Conservation (phyloP, 371 early-diverging fungal genomes). For the Umbelopsis sp. region DNA sequence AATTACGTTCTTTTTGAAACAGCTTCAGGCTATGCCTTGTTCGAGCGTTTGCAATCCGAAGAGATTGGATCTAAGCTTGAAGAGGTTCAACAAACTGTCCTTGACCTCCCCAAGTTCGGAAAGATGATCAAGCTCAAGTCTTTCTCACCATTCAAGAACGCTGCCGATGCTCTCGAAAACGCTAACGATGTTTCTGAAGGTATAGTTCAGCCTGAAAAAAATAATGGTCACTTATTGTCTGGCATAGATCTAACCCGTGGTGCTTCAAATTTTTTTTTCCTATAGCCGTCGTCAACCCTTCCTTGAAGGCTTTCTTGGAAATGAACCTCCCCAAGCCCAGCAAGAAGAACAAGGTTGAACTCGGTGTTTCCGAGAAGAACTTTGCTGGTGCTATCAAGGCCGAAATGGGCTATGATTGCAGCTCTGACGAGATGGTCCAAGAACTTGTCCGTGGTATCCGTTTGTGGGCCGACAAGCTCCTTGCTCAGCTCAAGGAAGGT, state of each 20-base stretch:
- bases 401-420: slow-evolving; percentile 78
- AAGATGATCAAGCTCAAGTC: slow-evolving; percentile 91
- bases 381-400: slow-evolving; percentile 90
- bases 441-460: slow-evolving; percentile 95
- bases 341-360: slow-evolving; percentile 70
- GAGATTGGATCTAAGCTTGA: slow-evolving; percentile 94
- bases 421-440: slow-evolving; percentile 77
- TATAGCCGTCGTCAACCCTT: slow-evolving; percentile 77
- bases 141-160: slow-evolving; percentile 95
- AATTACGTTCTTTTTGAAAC: slow-evolving; percentile 89
- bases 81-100: slow-evolving; percentile 81
- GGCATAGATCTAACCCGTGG: background rate
- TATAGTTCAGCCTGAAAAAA: slow-evolving; percentile 29
- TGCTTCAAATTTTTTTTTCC: background rate
- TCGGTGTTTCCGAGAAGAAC: slow-evolving; percentile 95
- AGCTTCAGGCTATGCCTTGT: slow-evolving; percentile 96
- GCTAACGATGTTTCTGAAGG: slow-evolving; percentile 98
- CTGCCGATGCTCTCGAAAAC: slow-evolving; percentile 97
- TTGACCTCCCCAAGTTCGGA: slow-evolving; percentile 90
- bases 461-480: slow-evolving; percentile 86
- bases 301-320: slow-evolving; percentile 92
- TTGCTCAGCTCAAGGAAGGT: slow-evolving; percentile 87
- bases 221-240: background rate
- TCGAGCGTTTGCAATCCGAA: slow-evolving; percentile 92
- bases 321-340: slow-evolving; percentile 86